Percentiles rank a stretch among this genome's conserved stretches.
Evolutionary conservation across 2,329 filamentous ascomycete species (phyloP).

Genomic region (Pseudogymnoascus sp.): DNA sequence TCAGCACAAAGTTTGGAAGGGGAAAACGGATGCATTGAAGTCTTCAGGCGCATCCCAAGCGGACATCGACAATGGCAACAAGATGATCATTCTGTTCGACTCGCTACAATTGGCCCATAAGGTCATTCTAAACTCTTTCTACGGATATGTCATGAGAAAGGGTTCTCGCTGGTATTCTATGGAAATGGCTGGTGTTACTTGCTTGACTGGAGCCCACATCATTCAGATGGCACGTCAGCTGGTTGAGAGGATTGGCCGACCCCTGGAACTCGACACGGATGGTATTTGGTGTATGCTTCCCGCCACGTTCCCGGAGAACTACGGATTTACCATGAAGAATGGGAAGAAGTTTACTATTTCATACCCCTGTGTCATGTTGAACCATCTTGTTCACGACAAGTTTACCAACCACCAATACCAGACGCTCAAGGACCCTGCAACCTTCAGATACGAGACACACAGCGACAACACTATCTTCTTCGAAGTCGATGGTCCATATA

Average conservation of each 20-base stretch:
- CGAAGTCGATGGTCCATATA: conserved; percentile 96
- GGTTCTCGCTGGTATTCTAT: conserved; percentile 98
- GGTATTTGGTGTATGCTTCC: conserved; percentile 99
- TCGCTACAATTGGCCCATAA: conserved; percentile 96
- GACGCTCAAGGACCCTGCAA: conserved; percentile 70
- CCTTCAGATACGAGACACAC: conserved; percentile 89
- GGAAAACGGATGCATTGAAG: conserved; percentile 84
- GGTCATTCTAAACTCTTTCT: conserved; percentile 98
- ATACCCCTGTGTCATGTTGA: conserved; percentile 98
- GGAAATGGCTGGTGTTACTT: conserved; percentile 98
- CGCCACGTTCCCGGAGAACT: conserved; percentile 93
- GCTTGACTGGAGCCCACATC: conserved; percentile 89
- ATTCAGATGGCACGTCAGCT: conserved; percentile 94
- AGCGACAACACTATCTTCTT: conserved; percentile 99
- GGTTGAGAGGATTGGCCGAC: conserved; percentile 86
- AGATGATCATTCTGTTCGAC: conserved; percentile 96
- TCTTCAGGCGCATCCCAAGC: conserved; percentile 65
- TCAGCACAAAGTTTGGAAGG: conserved; percentile 97
- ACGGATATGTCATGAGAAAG: conserved; percentile 98
- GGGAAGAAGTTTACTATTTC: conserved; percentile 96
- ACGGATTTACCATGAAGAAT: conserved; percentile 86
- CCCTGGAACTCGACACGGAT: conserved; percentile 91
- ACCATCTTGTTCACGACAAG: conserved; percentile 87
- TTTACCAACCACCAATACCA: conserved; percentile 99
- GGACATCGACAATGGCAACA: conserved; percentile 91